Evolutionary conservation across 768 basidiomycete genomes (phyloP).

Genomic region (Kwoniella sp.): DNA sequence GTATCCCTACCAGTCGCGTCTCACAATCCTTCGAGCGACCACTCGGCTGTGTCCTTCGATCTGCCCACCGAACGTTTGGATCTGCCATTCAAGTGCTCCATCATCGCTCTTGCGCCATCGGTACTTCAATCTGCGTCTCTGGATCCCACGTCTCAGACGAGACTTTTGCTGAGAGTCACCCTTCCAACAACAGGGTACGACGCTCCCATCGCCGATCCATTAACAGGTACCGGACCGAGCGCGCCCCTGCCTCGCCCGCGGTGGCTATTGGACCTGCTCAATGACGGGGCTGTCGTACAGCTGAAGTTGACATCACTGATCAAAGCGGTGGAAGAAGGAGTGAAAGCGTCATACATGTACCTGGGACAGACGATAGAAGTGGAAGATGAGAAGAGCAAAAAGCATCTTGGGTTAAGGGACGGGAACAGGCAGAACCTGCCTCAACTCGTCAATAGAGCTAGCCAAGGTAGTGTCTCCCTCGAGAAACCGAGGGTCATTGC

Average conservation of each 20-base stretch:
- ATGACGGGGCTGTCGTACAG: conserved; percentile 64
- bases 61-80: conserved; percentile 27
- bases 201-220: conserved; percentile 75
- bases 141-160: conserved; percentile 60
- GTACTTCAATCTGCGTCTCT: conserved; percentile 68
- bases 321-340: not conserved
- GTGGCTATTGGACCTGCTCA: conserved; percentile 71
- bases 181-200: conserved; percentile 81
- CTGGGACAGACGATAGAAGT: conserved; percentile 33
- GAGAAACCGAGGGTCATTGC: conserved; percentile 42
- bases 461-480: conserved; percentile 12
- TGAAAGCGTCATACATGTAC: conserved; percentile 25
- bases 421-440: conserved; percentile 27
- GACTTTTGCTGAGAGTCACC: conserved; percentile 76
- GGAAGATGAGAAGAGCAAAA: conserved; percentile 58
- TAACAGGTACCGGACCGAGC: conserved; percentile 64
- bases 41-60: conserved; percentile 30
- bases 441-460: conserved; percentile 30
- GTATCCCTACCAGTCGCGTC: conserved; percentile 59
- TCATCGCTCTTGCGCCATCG: conserved; percentile 79
- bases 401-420: conserved; percentile 16
- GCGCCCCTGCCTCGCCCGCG: conserved; percentile 59
- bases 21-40: conserved; percentile 57
- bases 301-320: conserved; percentile 58
- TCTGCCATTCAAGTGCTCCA: conserved; percentile 59